Evolutionary conservation across 495 filamentous ascomycete genomes (phyloP).

Genomic region (Parathielavia appendiculata): DNA sequence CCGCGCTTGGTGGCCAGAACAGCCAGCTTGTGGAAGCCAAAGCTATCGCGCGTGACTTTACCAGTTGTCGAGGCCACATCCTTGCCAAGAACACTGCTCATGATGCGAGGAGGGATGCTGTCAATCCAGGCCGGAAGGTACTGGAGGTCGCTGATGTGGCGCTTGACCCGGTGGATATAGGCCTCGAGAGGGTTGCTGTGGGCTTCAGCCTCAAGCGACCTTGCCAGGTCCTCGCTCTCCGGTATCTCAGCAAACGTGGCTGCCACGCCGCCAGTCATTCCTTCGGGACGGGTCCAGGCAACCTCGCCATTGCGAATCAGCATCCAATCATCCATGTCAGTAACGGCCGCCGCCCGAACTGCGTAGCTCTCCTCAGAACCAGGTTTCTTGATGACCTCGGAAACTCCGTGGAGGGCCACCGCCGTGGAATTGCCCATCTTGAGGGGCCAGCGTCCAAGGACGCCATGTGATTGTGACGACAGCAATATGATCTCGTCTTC

Average conservation of each 20-base stretch:
- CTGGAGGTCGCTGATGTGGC: conserved; percentile 74
- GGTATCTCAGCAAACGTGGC: conserved; percentile 76
- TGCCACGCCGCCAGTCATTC: conserved; percentile 65
- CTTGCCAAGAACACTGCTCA: conserved; percentile 62
- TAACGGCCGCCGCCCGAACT: conserved; percentile 66
- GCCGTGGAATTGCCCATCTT: conserved; percentile 37
- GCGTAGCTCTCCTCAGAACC: conserved; percentile 56
- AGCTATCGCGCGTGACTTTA: conserved; percentile 61
- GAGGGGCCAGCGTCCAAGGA: conserved; percentile 67
- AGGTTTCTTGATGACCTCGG: conserved; percentile 71
- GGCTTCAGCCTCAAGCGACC: conserved; percentile 77
- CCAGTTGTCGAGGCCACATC: conserved; percentile 46
- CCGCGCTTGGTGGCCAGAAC: conserved; percentile 78
- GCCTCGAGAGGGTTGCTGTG: conserved; percentile 72
- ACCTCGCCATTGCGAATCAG: conserved; percentile 75
- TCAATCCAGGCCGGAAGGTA: conserved; percentile 71
- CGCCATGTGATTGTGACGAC: conserved; percentile 69
- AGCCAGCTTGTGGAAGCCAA: conserved; percentile 80
- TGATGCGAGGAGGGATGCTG: conserved; percentile 57
- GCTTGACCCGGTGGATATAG: conserved; percentile 79
- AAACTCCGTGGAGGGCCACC: conserved; percentile 58
- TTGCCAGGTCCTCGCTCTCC: conserved; percentile 63
- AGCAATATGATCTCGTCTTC: conserved; percentile 64
- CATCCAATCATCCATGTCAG: conserved; percentile 70
- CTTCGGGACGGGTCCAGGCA: conserved; percentile 78